Percentiles rank a stretch among this genome's conserved stretches.
Conservation (phyloP, 768 basidiomycete genomes). For the Kwoniella newhampshirensis region DNA sequence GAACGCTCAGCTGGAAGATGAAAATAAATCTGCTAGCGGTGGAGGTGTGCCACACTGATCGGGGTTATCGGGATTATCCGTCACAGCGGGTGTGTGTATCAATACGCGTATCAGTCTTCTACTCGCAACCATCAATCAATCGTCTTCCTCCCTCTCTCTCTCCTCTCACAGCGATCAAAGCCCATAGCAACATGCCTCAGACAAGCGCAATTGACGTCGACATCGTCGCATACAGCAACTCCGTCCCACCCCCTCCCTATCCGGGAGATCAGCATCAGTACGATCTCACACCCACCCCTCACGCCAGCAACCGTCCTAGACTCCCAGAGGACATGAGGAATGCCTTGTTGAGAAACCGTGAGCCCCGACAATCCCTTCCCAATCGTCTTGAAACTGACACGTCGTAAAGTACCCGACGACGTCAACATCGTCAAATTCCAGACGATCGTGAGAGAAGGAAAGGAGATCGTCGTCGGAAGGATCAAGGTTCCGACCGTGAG, state of each 20-base stretch:
- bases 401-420: conserved; percentile 45
- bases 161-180: no score
- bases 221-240: conserved; percentile 31
- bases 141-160: background rate
- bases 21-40: conserved; percentile 14
- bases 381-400: background rate
- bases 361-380: conserved; percentile 7
- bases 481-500: conserved; percentile 84
- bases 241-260: conserved; percentile 41
- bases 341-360: conserved; percentile 32
- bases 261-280: conserved; percentile 21
- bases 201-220: conserved; percentile 14
- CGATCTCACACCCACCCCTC: conserved; percentile 38
- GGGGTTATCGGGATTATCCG: conserved; percentile 2
- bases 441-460: conserved; percentile 80
- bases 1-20: no score
- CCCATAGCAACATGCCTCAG: conserved; percentile 3
- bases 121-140: background rate
- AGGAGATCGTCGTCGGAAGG: conserved; percentile 82
- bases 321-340: conserved; percentile 40
- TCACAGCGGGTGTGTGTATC: background rate
- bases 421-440: conserved; percentile 74
- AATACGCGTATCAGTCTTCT: no score
- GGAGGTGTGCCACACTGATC: conserved; percentile 10
- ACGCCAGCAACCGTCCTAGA: conserved; percentile 35